phyloP scores from a whole-genome alignment of 495 filamentous ascomycete species.

The Chaetomidium leptoderma region DNA sequence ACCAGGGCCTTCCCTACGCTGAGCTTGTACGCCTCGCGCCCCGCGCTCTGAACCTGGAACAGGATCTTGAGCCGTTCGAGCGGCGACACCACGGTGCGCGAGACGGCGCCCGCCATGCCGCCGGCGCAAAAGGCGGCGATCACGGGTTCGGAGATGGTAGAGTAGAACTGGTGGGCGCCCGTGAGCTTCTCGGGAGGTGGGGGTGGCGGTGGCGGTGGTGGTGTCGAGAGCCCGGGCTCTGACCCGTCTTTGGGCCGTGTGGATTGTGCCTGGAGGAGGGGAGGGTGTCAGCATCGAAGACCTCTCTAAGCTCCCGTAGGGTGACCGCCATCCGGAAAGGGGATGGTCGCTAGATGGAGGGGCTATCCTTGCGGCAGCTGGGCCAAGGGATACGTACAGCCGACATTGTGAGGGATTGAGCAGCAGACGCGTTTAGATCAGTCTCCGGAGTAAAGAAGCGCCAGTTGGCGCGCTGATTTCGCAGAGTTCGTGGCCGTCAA shows the following conservation, averaged over 20 bases:
- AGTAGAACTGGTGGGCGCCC: constrained; percentile 33
- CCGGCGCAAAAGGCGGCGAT: constrained; percentile 92
- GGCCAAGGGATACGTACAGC: constrained; percentile 26
- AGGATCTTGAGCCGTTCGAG: constrained; percentile 94
- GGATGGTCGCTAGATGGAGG: not conserved
- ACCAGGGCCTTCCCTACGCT: constrained; percentile 80
- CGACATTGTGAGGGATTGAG: constrained; percentile 30
- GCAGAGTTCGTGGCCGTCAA: not conserved
- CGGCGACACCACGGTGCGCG: constrained; percentile 91
- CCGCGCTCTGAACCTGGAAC: constrained; percentile 90
- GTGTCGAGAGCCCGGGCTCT: not conserved
- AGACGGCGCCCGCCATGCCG: constrained; percentile 93
- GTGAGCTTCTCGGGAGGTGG: constrained; percentile 19
- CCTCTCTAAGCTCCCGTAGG: not conserved
- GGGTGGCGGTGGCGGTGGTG: constrained; percentile 3
- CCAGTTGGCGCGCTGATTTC: not conserved
- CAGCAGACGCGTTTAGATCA: constrained; percentile 3
- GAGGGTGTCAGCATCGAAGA: not conserved
- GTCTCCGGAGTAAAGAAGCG: not conserved
- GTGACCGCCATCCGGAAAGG: not conserved
- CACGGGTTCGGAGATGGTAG: constrained; percentile 69
- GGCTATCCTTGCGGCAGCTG: not conserved
- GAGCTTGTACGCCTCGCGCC: constrained; percentile 86
- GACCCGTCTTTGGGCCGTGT: constrained; percentile 7
- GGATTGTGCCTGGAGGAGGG: not conserved